Evolutionary conservation across 2,329 filamentous ascomycete species (phyloP).

Genomic region (Lecanicillium sp.): DNA sequence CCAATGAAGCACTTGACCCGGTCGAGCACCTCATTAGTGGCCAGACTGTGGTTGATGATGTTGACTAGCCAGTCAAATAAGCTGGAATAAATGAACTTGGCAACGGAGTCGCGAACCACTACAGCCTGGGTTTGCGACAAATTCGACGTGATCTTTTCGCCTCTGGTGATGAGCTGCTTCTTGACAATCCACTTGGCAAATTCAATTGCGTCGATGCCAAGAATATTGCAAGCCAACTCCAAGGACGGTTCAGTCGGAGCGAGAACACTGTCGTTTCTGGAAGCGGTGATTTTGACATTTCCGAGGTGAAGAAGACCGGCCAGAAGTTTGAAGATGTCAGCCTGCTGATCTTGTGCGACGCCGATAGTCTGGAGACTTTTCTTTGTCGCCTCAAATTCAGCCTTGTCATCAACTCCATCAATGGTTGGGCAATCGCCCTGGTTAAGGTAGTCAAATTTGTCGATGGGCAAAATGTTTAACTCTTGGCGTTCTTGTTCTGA

Average conservation of each 20-base stretch:
- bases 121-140: constrained; percentile 87
- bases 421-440: constrained; percentile 89
- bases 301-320: constrained; percentile 89
- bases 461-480: constrained; percentile 70
- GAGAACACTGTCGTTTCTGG: constrained; percentile 80
- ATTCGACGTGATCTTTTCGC: constrained; percentile 96
- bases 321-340: constrained; percentile 81
- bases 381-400: constrained; percentile 84
- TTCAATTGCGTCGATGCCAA: constrained; percentile 78
- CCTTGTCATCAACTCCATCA: constrained; percentile 91
- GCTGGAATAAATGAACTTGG: constrained; percentile 98
- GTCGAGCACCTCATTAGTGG: constrained; percentile 77
- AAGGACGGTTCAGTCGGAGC: constrained; percentile 75
- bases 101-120: constrained; percentile 93
- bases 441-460: constrained; percentile 94
- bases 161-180: constrained; percentile 93
- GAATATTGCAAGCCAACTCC: constrained; percentile 71
- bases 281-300: constrained; percentile 92
- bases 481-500: constrained; percentile 76
- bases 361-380: constrained; percentile 85
- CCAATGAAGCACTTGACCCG: constrained; percentile 89
- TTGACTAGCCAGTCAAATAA: constrained; percentile 99
- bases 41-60: constrained; percentile 84
- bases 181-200: constrained; percentile 99
- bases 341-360: constrained; percentile 66